Conservation (phyloP, 2,329 filamentous ascomycete species). For the Endothia cerciana region DNA sequence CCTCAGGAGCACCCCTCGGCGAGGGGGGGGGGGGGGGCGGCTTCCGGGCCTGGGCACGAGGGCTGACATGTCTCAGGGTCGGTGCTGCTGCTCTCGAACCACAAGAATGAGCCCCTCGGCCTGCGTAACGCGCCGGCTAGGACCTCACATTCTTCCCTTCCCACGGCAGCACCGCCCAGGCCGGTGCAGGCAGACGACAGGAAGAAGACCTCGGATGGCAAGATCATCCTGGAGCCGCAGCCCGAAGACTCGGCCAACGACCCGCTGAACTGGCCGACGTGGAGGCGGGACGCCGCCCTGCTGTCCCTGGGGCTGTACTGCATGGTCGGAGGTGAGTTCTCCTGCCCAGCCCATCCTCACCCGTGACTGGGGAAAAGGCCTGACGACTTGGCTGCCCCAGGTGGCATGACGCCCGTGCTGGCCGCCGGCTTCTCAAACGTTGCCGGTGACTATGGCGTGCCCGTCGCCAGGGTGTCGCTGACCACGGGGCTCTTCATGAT, state of each 20-base stretch:
- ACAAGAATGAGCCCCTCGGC: slow-evolving; percentile 63
- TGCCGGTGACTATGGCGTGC: slow-evolving; percentile 65
- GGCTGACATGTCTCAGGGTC: slow-evolving; percentile 48
- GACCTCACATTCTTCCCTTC: slow-evolving; percentile 62
- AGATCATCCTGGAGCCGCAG: slow-evolving; percentile 87
- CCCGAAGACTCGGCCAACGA: slow-evolving; percentile 91
- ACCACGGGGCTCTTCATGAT: slow-evolving; percentile 95
- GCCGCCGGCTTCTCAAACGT: slow-evolving; percentile 89
- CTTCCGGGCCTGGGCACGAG: background rate
- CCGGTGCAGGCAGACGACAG: slow-evolving; percentile 40
- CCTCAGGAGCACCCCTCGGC: background rate
- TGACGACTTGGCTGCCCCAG: background rate
- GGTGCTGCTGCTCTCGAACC: slow-evolving; percentile 57
- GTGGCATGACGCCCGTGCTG: slow-evolving; percentile 87
- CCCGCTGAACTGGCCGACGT: slow-evolving; percentile 86
- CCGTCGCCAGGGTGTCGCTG: slow-evolving; percentile 74
- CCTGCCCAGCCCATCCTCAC: background rate
- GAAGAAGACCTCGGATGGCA: slow-evolving; percentile 78
- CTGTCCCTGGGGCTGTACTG: slow-evolving; percentile 88
- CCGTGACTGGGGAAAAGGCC: background rate
- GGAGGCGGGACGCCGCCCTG: slow-evolving; percentile 79
- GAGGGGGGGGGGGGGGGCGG: too few species aligned
- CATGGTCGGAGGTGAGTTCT: slow-evolving; percentile 69
- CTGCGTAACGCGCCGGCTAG: slow-evolving; percentile 60
- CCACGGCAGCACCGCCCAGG: slow-evolving; percentile 42